Base-by-base conservation (phyloP, 2,329 filamentous ascomycete genomes). In the Apiospora rasikravindrae region DNA sequence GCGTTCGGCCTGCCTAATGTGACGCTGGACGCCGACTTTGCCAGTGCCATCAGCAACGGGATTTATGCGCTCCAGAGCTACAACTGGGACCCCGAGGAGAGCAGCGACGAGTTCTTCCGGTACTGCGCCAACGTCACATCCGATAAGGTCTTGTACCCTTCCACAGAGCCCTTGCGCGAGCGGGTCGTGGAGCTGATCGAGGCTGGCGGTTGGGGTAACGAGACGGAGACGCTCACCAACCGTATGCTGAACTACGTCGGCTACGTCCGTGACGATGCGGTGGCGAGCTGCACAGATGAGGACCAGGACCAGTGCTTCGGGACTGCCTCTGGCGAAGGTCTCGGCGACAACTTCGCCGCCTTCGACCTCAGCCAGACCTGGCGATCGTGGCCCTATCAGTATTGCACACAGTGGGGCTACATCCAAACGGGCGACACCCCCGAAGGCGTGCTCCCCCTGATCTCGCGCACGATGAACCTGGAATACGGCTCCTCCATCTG, bases 341-440 rank as follows among this genome's bases (percentile, higher is more conserved):
- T 19, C 16, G 40, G n/a, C 3, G 24, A 75, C 0, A 82, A 81
- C 69, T 84, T 83, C 72, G 72, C 73, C 42, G 77, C 78, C 26
- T 79, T 82, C 72, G 78, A 81, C 71, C 81, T 84, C 68, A 72
- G 78, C 6, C 83, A 85, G 72, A 79, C 77, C 69, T 88, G 78
- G 77, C 82, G 87, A 0, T 80, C 84, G 33, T 89, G 88, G 88
- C 76, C 81, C 0, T 89, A 87, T 76, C 88, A 89, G 73, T 86
- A 85, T 51, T 89, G 88, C 81, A 88, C 86, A 7, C 84, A 89
- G 83, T 87, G 93, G 93, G 94, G 94, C 13, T 96, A 90, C 82
- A 89, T 95, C 69, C 88, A 92, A 75, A 94, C 92, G 0, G 94
- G 94, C 67, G 91, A 89, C 5, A 89, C 91, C 0, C 94, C 94